Base-by-base conservation (phyloP, 164 flowering plant genomes). In the Kingdonia uniflora region DNA sequence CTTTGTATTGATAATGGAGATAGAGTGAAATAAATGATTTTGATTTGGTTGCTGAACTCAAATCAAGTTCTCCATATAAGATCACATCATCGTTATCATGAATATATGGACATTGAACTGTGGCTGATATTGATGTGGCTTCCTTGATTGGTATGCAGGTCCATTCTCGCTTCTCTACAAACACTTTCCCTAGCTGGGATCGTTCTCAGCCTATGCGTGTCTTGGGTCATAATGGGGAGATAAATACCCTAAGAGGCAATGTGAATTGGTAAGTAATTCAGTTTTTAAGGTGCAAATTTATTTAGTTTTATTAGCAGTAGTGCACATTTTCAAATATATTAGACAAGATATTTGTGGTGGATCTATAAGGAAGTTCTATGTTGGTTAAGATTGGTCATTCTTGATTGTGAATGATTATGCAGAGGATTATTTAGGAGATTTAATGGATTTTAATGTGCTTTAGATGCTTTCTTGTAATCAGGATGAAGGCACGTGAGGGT, bases 111-210 rank as follows among this genome's bases (percentile, higher is more conserved):
- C 35, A 29, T 29, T 29, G 8, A 90, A 66, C n/a, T 29, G 4
- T 29, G 4, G 8, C 6, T 29, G 35, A 29, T 29, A 29, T 29
- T 4, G 4, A 3, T 29, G 6, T 4, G 35, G 35, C 8, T 29
- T 8, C 35, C 4, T 29, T 29, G 35, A 29, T 29, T 29, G 35
- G n/a, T 51, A 52, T 73, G 65, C 76, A 94, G 99, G 61, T 94
- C 55, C 99, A 94, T 56, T 89, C 99, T 12, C 75, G 99, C 25
- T 94, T 94, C 73, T 94, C 99, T 6, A 94, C 99, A 21, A 94
- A 94, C 65, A 94, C 99, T 16, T 94, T 94, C 64, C 99, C 99
- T 44, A 94, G 99, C 72, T 94, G 99, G 99, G 99, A 94, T 71
- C 96, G 99, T 65, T 96, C 99, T 68, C 99, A 94, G 67, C 97